These are phyloP conservation scores for Phyllosticta citribraziliensis DNA, from an alignment of 2,329 filamentous ascomycete genomes.

Conservation along the genomic window DNA sequence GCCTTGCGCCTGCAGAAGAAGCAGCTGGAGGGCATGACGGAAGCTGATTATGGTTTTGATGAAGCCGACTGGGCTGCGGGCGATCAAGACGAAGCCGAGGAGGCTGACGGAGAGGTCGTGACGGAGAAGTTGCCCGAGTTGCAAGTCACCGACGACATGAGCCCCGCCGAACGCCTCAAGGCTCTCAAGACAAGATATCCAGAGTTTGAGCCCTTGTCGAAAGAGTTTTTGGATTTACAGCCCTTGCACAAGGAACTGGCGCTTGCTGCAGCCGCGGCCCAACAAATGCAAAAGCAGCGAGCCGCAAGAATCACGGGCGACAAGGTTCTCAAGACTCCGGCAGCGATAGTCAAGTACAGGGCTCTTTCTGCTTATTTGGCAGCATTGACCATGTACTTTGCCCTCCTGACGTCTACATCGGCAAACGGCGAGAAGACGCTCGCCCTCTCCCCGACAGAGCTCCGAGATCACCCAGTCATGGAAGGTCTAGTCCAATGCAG, in stretches of 20 bases:
- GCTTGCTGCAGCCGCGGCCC: slow-evolving; percentile 48
- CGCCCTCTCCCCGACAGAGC: slow-evolving; percentile 62
- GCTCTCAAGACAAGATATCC: slow-evolving; percentile 77
- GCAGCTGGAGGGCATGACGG: slow-evolving; percentile 78
- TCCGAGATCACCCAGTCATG: slow-evolving; percentile 90
- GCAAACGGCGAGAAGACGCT: slow-evolving; percentile 35
- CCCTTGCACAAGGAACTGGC: slow-evolving; percentile 48
- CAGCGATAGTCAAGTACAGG: slow-evolving; percentile 56
- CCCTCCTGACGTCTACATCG: slow-evolving; percentile 73
- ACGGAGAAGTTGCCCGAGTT: slow-evolving; percentile 80
- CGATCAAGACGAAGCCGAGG: slow-evolving; percentile 37
- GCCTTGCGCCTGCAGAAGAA: slow-evolving; percentile 83
- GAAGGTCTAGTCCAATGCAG: slow-evolving; percentile 69
- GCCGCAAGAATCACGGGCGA: slow-evolving; percentile 5
- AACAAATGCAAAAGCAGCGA: slow-evolving; percentile 25
- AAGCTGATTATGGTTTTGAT: slow-evolving; percentile 89
- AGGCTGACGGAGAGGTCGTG: slow-evolving; percentile 46
- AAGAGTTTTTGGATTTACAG: slow-evolving; percentile 68
- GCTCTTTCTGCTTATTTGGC: slow-evolving; percentile 79
- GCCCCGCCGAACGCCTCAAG: slow-evolving; percentile 60
- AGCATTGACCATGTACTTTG: slow-evolving; percentile 86
- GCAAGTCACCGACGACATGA: slow-evolving; percentile 72
- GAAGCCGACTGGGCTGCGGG: slow-evolving; percentile 71
- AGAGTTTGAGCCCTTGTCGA: slow-evolving; percentile 77
- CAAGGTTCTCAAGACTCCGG: slow-evolving; percentile 22